Evolutionary conservation across 495 filamentous ascomycete species (phyloP).

Genomic region (Penicillium psychrofluorescens): DNA sequence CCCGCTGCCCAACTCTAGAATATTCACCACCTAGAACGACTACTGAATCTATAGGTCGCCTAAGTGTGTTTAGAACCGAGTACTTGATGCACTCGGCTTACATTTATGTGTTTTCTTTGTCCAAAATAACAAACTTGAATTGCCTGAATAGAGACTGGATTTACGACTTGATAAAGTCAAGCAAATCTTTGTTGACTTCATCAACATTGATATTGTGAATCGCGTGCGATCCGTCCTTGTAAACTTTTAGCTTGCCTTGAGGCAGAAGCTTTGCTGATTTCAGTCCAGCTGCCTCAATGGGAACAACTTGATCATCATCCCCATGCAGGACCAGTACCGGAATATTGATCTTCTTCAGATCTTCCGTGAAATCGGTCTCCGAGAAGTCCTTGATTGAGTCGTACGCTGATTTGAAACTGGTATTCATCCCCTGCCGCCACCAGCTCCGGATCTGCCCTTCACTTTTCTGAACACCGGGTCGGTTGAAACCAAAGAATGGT

Average conservation of each 20-base stretch:
- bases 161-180: constrained; percentile 15
- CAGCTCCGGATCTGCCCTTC: constrained; percentile 32
- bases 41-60: too few species aligned
- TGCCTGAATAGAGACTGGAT: too few species aligned
- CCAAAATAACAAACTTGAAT: too few species aligned
- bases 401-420: constrained; percentile 28
- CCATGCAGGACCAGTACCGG: constrained; percentile 32
- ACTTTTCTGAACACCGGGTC: constrained; percentile 20
- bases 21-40: too few species aligned
- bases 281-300: constrained; percentile 19
- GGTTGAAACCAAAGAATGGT: constrained; percentile 37
- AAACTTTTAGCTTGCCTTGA: constrained; percentile 30
- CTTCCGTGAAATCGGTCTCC: constrained; percentile 34
- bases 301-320: constrained; percentile 33
- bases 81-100: too few species aligned
- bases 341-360: constrained; percentile 32
- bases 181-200: constrained; percentile 28
- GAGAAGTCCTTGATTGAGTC: constrained; percentile 30
- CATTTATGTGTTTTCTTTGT: too few species aligned
- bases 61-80: too few species aligned
- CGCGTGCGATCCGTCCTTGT: constrained; percentile 27
- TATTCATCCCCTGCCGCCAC: constrained; percentile 35
- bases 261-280: constrained; percentile 28
- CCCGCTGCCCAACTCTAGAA: too few species aligned
- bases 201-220: constrained; percentile 30